Conservation (phyloP, 2,329 filamentous ascomycete genomes). For the Pezicula rhizophila region DNA sequence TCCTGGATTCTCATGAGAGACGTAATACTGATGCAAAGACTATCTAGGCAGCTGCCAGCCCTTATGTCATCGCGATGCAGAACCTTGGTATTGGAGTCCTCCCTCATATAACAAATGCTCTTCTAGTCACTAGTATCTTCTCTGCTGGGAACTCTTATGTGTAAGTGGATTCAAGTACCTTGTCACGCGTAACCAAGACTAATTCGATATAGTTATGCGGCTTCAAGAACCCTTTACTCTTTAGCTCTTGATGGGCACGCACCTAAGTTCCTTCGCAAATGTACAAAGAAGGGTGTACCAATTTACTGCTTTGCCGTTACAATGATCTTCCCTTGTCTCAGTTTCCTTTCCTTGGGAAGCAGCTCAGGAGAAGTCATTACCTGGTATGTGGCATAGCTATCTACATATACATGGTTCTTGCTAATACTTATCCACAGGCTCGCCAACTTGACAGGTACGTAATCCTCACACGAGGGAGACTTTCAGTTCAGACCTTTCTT, state of each 20-base stretch:
- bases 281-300: conserved; percentile 54
- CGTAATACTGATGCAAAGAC: no score
- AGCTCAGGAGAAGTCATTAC: conserved; percentile 1
- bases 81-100: conserved; percentile 56
- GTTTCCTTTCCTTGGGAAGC: conserved; percentile 40
- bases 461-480: no score
- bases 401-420: background rate
- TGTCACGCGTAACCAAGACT: no score
- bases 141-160: conserved; percentile 53
- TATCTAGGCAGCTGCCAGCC: conserved; percentile 42
- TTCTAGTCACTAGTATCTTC: conserved; percentile 61
- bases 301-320: conserved; percentile 50
- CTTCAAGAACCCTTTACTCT: conserved; percentile 1
- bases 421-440: conserved; percentile 31
- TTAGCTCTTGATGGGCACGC: conserved; percentile 3
- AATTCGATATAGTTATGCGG: background rate
- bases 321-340: conserved; percentile 47
- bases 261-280: conserved; percentile 45
- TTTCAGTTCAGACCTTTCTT: no score
- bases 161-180: conserved; percentile 32
- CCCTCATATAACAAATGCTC: conserved; percentile 61
- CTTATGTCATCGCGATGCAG: conserved; percentile 60
- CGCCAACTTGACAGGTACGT: conserved; percentile 15
- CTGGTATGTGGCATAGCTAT: background rate
- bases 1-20: no score